Evolutionary conservation across 1,284 basidiomycete genomes (phyloP), one percentile per base, ranked within the genome.

Genomic region (Ceratobasidium sp.): DNA sequence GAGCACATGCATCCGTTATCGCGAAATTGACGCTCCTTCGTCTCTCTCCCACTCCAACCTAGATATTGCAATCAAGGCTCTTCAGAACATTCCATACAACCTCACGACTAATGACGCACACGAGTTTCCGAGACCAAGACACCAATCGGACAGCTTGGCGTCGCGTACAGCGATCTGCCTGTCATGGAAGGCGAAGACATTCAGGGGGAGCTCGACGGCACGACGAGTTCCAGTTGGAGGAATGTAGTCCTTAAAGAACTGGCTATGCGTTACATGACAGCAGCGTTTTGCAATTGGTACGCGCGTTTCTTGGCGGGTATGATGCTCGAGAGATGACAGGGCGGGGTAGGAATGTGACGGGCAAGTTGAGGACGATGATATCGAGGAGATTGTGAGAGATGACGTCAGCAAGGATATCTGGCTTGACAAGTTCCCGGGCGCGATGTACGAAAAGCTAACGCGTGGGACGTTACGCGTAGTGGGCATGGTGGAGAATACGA

Each of bases 271-370:
- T 97, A 95, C 80, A 84, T 94, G 76, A 84, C 90, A 41, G 91
- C 92, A 71, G 88, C 88, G 0, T 86, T 96, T 75, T 97, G 95
- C 80, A 93, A 92, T 75, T 98, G 96, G 95, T 91, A 75, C 78
- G 87, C 82, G 46, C 70, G 32, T 18, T n/a, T 43, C 14, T 30
- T 6, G 5, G 10, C 1, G n/a, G 30, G 21, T 28, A n/a, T 45
- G 21, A 3, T 48, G 8, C 21, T 52, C 2, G 26, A 39, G 3
- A 30, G 45, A 55, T n/a, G 45, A 48, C 5, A 64, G 30, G 3
- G 10, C 52, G 52, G 36, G 23, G 32, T 57, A 69, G 65, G 65
- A 69, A 69, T 46, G 41, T 46, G 16, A 69, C 52, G 12, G 65
- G 52, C n/a, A 57, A 58, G 26, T 28, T 69, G 6, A 23, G 52